Base-by-base conservation (phyloP, 2,329 filamentous ascomycete genomes). In the Leptographium radiaticola region DNA sequence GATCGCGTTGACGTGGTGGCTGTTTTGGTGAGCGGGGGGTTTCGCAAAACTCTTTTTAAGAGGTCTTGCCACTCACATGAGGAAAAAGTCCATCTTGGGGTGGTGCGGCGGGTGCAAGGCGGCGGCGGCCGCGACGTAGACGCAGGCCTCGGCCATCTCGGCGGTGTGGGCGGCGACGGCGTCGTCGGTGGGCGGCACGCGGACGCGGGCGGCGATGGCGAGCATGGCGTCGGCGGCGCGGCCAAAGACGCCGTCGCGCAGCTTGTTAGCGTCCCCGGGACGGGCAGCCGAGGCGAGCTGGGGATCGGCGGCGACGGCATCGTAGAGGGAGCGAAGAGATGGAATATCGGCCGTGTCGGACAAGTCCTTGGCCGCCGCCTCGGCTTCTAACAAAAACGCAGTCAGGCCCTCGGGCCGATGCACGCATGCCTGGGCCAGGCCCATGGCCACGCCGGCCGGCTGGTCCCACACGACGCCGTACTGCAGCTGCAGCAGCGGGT, bases 381-480 rank as follows among this genome's bases (percentile, higher is more conserved):
- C 49, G 25, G 30, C 20, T 11, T 4, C 38, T 8, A 51, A 2
- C 7, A 51, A 10, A 16, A 2, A 51, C 6, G 39, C 25, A 16
- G 33, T 38, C 11, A 36, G 34, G 9, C 6, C 34, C 4, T 36
- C 33, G 13, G 16, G 39, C 8, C 74, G 69, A 63, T 94, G 87
- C 2, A 89, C 79, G 9, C 84, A 80, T 1, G 85, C 75, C 69
- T 94, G 84, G 0, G 89, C 87, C 18, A 95, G 77, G 1, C 73
- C 89, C 68, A 91, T 80, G 7, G 89, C 87, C 33, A 95, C 75
- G 56, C 95, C 81, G 40, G 86, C 86, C 2, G 87, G 87, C 63
- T 95, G 88, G 11, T 76, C 66, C 71, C 89, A 95, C 64, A 95
- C 89, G 39, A 95, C 65, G 6, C 86, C 89, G 63, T 89, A 95